Evolutionary conservation across 2,329 filamentous ascomycete genomes (phyloP).

Genomic region (Malbranchea cinnamomea): DNA sequence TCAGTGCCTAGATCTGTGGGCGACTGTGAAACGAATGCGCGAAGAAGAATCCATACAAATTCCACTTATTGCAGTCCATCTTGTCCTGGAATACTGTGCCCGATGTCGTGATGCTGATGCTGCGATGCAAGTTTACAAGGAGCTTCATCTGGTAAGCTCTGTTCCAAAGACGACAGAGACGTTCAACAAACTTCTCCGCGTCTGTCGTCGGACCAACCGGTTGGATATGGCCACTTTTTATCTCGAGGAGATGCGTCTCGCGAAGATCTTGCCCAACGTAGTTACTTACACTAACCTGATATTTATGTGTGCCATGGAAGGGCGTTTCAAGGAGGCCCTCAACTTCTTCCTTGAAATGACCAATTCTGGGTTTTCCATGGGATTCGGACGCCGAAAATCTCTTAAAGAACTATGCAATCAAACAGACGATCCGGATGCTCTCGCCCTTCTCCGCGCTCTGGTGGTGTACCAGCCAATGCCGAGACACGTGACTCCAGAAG

Average conservation of each 20-base stretch:
- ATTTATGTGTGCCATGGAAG: slow-evolving; percentile 36
- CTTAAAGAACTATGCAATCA: slow-evolving; percentile 14
- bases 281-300: slow-evolving; percentile 49
- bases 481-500: slow-evolving; percentile 1
- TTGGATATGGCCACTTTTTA: slow-evolving; percentile 46
- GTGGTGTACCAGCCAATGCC: slow-evolving; percentile 12
- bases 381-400: slow-evolving; percentile 17
- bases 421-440: slow-evolving; percentile 19
- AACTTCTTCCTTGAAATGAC: slow-evolving; percentile 25
- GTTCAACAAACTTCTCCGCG: slow-evolving; percentile 45
- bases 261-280: slow-evolving; percentile 39
- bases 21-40: slow-evolving; percentile 39
- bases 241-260: slow-evolving; percentile 44
- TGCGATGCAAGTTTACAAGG: slow-evolving; percentile 47
- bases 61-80: slow-evolving; percentile 32
- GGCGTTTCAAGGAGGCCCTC: slow-evolving; percentile 22
- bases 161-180: slow-evolving; percentile 32
- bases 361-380: slow-evolving; percentile 16
- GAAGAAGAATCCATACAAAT: slow-evolving; percentile 34
- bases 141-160: slow-evolving; percentile 37
- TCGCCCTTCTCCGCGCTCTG: slow-evolving; percentile 18
- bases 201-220: slow-evolving; percentile 30
- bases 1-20: slow-evolving; percentile 36
- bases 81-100: slow-evolving; percentile 38
- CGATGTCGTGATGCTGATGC: slow-evolving; percentile 29